Base-by-base conservation (phyloP, 1,284 basidiomycete species). In the Cerioporus squamosus region DNA sequence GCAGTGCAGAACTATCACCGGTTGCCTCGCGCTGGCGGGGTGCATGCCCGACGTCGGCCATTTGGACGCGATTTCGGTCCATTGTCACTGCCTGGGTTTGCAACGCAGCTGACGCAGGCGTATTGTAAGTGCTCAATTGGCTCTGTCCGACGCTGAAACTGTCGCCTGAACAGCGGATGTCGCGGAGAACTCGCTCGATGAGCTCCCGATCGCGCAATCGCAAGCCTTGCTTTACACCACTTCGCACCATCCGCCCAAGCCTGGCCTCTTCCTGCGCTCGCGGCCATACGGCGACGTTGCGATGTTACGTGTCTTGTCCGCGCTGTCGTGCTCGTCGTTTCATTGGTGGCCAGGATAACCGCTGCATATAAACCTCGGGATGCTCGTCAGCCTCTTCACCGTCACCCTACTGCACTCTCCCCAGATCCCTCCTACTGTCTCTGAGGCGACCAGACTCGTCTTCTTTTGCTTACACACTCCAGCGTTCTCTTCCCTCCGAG, bases 151-250 rank as follows among this genome's bases (percentile, higher is more conserved):
- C 23, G 48, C 55, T 56, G 43, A 56, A 20, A 29, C 33, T 24
- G 7, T 29, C 26, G 33, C 44, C 36, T 7, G 20, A 51, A 51
- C 45, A 45, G 55, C 48, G n/a, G 38, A 26, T 15, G 24, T 33
- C n/a, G 43, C 14, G 9, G 33, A 36, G 33, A 3, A 12, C 33
- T 10, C 43, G n/a, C 47, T 15, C 36, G 45, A 52, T 60, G 60
- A 55, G 57, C 58, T 50, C 31, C 42, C 29, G 46, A 66, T 66
- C 60, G 64, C 64, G 64, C 64, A 66, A 66, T 66, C 60, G 60
- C 44, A 39, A 33, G 45, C 42, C 47, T 18, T 50, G 44, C 53
- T 45, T 66, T 60, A 66, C 64, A 56, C 58, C 57, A 66, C 57
- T 53, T 61, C 60, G 26, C 64, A 61, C 58, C 62, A 66, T 66